These are phyloP conservation scores for Nannochloris sp. DNA, from an alignment of 139 green algal species.

Conservation along the genomic window DNA sequence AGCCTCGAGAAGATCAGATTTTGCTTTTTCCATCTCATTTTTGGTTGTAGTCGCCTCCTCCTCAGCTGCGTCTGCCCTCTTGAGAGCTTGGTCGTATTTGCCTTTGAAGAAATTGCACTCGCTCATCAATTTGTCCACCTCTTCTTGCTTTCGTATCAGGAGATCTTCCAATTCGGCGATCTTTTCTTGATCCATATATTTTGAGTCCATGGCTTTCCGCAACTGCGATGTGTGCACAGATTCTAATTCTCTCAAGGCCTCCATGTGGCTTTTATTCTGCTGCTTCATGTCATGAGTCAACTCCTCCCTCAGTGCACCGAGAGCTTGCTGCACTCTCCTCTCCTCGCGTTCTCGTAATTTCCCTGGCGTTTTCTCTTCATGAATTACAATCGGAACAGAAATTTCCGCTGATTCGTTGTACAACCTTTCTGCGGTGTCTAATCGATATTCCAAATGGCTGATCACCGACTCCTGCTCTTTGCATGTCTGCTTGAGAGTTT, in stretches of 20 bases:
- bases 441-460: not conserved
- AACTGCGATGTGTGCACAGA: not conserved
- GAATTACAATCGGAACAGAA: not conserved
- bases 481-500: not conserved
- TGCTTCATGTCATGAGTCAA: not conserved
- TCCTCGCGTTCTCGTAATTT: too few relatives aligned
- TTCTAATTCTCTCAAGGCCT: not conserved
- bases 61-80: not conserved
- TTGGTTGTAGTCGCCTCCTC: not conserved
- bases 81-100: not conserved
- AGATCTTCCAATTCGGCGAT: not conserved
- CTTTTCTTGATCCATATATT: not conserved
- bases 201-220: not conserved
- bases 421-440: not conserved
- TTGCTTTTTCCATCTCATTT: not conserved
- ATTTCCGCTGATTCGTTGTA: not conserved
- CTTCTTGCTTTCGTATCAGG: not conserved
- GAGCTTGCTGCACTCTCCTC: not conserved
- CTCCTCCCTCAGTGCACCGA: not conserved
- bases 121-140: constrained; percentile 3
- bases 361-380: not conserved
- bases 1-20: not conserved
- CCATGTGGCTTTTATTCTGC: not conserved
- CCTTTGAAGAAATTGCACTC: not conserved
- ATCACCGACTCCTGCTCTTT: not conserved